Percentiles rank a stretch among this genome's conserved stretches.
phyloP scores from a whole-genome alignment of 2,329 filamentous ascomycete genomes.

The Colletotrichum lupini region DNA sequence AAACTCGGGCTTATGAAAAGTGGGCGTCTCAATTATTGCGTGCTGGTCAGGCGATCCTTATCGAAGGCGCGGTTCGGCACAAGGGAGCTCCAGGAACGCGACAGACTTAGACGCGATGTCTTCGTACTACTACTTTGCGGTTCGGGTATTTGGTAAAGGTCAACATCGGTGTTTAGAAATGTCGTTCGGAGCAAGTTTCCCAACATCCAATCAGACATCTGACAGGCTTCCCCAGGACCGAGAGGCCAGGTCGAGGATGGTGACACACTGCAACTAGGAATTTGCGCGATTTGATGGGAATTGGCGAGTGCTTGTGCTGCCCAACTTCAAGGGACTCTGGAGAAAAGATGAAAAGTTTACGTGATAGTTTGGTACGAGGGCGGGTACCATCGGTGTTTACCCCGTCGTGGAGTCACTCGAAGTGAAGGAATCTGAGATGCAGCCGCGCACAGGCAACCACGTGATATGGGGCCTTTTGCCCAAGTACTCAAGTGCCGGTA shows the following conservation, averaged over 20 bases:
- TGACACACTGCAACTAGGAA: neutral
- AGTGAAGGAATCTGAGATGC: neutral
- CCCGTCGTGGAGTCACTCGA: neutral
- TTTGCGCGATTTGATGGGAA: conserved; percentile 21
- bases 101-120: neutral
- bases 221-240: conserved; percentile 19
- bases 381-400: conserved; percentile 23
- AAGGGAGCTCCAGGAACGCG: neutral
- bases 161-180: neutral
- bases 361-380: conserved; percentile 11
- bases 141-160: neutral
- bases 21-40: neutral
- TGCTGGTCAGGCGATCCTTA: conserved; percentile 12
- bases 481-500: neutral
- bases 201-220: conserved; percentile 9
- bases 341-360: conserved; percentile 28
- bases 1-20: neutral
- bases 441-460: neutral
- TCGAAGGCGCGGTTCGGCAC: neutral
- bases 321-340: conserved; percentile 20
- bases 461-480: conserved; percentile 11
- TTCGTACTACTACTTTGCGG: neutral
- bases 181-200: neutral
- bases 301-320: neutral
- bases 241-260: neutral